Conservation (phyloP, 768 basidiomycete species). For the button mushroom (Agaricus bisporus) region DNA sequence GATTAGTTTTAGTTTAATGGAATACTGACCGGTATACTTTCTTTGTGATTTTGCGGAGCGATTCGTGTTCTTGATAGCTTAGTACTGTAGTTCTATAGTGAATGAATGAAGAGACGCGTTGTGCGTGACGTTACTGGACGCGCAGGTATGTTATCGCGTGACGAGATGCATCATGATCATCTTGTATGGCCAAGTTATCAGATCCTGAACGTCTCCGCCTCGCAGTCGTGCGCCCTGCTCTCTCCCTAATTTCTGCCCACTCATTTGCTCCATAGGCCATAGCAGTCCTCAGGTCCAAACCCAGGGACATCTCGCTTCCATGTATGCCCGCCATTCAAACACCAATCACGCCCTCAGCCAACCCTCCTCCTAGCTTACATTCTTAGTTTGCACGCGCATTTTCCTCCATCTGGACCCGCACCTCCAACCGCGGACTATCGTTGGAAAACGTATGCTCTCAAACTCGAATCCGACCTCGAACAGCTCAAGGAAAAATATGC, state of each 20-base stretch:
- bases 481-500: slow-evolving; percentile 35
- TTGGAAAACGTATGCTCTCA: slow-evolving; percentile 38
- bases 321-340: slow-evolving; percentile 22
- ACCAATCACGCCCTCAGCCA: background rate
- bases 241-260: background rate
- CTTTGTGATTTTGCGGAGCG: background rate
- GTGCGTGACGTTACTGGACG: slow-evolving; percentile 9
- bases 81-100: background rate
- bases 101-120: background rate
- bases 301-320: slow-evolving; percentile 30
- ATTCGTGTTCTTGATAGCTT: background rate
- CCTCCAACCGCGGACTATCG: slow-evolving; percentile 17
- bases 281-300: slow-evolving; percentile 38
- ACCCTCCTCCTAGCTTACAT: slow-evolving; percentile 33
- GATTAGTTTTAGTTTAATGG: slow-evolving; percentile 3
- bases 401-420: slow-evolving; percentile 20
- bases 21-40: background rate
- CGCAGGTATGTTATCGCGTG: background rate
- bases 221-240: slow-evolving; percentile 28
- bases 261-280: slow-evolving; percentile 30
- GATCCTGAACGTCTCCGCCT: slow-evolving; percentile 33
- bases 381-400: slow-evolving; percentile 31
- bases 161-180: background rate
- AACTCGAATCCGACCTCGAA: slow-evolving; percentile 32
- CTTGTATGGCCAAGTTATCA: slow-evolving; percentile 1